Base-by-base conservation (phyloP, 495 filamentous ascomycete genomes). In the Penicillium coprophilum region DNA sequence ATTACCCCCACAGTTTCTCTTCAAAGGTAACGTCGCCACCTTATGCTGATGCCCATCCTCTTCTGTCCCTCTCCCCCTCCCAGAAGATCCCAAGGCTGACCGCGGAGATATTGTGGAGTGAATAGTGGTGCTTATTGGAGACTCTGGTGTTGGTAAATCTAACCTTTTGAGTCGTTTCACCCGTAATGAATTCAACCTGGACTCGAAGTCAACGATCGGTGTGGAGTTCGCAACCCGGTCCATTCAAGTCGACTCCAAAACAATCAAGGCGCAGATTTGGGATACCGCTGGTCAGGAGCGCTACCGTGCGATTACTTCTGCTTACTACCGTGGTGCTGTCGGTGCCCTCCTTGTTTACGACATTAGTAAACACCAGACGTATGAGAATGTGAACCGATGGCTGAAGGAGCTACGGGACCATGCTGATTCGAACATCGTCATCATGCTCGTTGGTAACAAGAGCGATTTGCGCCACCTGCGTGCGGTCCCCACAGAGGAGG, bases 201-300 rank as follows among this genome's bases (percentile, higher is more conserved):
- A 99, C 77, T 97, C 93, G 72, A 99, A 99, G 86, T 97, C 95
- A 53, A 99, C 94, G 60, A 99, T 99, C 80, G 94, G 94, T 68
- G 94, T 99, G 65, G 94, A 99, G 79, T 99, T 99, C 73, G 94
- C 94, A 61, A 99, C 94, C 57, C 88, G 94, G 52, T 96, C 91
- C 59, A 97, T 99, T 77, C 94, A 97, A 76, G 95, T 99, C 67
- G 95, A 99, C 77, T 86, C 88, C 65, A 99, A 99, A 83, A 99
- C 94, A 63, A 99, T 99, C 87, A 99, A 99, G 82, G 94, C 94
- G 66, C 94, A 99, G 81, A 99, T 99, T 71, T 99, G 95, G 95
- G 95, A 99, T 80, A 99, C 95, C 53, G 95, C 95, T 50, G 95
- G 95, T 66, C 95, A 99, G 78, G 95, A 99, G 77, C 86, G 95